phyloP scores from a whole-genome alignment of 495 filamentous ascomycete species.

The Penicillium diatomitis region DNA sequence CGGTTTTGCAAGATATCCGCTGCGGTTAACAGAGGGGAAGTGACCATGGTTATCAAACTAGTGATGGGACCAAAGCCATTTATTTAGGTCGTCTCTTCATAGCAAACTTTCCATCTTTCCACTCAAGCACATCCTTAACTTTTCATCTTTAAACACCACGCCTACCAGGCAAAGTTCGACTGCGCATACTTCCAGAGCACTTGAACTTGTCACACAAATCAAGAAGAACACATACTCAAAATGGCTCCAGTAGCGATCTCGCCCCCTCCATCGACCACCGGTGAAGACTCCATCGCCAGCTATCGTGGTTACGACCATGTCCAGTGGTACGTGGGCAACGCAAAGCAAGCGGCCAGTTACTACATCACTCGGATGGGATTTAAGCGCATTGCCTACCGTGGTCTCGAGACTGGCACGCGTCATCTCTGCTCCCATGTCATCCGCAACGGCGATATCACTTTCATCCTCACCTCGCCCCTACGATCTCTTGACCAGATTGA shows the following conservation, averaged over 20 bases:
- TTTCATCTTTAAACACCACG: background rate
- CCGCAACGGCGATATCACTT: constrained; percentile 64
- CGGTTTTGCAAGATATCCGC: constrained; percentile 3
- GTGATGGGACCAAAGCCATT: no score
- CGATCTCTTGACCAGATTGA: constrained; percentile 45
- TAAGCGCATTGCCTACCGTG: constrained; percentile 66
- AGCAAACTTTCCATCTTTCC: background rate
- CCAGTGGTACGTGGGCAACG: constrained; percentile 92
- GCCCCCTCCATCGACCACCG: constrained; percentile 26
- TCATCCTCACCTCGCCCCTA: constrained; percentile 76
- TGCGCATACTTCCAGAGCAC: no score
- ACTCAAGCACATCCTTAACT: background rate
- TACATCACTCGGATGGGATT: constrained; percentile 83
- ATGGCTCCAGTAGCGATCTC: constrained; percentile 72
- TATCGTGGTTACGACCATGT: constrained; percentile 84
- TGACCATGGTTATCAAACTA: no score
- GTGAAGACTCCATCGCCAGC: constrained; percentile 29
- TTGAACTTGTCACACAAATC: no score
- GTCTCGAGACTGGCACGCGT: constrained; percentile 77
- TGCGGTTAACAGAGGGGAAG: constrained; percentile 8
- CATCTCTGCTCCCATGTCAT: constrained; percentile 72
- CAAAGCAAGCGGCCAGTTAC: constrained; percentile 82
- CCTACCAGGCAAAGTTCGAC: background rate
- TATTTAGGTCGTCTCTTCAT: background rate
- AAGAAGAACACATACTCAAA: constrained; percentile 5